Evolutionary conservation across 129 eudicot genomes (phyloP), one percentile per base, ranked within the genome.

Genomic region (Chrysanthemum lavandulifolium): DNA sequence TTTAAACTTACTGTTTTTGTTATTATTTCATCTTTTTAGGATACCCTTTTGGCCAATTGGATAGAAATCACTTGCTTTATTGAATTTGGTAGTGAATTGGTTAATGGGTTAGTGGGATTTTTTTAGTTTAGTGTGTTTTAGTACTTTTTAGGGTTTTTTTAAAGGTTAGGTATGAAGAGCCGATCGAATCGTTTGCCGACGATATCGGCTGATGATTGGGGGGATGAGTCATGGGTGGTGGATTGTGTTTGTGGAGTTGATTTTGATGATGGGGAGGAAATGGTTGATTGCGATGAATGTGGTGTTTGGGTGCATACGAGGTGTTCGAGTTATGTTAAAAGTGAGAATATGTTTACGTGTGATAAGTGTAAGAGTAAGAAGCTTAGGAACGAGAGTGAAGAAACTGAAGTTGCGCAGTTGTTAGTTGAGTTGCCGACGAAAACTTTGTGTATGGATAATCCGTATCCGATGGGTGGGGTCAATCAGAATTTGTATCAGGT

Each of bases 221-320:
- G 72, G 54, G 84, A 90, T 47, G 97, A 76, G 64, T 93, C 98
- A 6, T 90, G 98, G 97, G 86, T 91, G 64, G 98, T 93, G 82
- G 98, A 93, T 77, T 93, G 98, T 65, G 82, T 86, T 3, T 93
- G 98, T 61, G 98, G 98, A 12, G 97, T 93, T 57, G 88, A 82
- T 75, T 93, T 86, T 47, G 98, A 93, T 68, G 98, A 93, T 74
- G 98, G 98, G 9, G 92, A 93, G 72, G 98, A 93, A 70, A 93
- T 93, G 98, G 98, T 93, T 18, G 83, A 90, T 58, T 93, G 98
- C 60, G 98, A 93, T 56, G 98, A 93, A 82, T 93, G 98, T 67
- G 97, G 98, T 4, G 98, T 93, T 74, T 93, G 98, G 98, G 98
- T 93, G 70, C 98, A 93, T 76, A 93, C 98, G 7, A 77, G 96